Evolutionary conservation across 2,329 filamentous ascomycete genomes (phyloP).

Genomic region (Arthrinium phaeospermum): DNA sequence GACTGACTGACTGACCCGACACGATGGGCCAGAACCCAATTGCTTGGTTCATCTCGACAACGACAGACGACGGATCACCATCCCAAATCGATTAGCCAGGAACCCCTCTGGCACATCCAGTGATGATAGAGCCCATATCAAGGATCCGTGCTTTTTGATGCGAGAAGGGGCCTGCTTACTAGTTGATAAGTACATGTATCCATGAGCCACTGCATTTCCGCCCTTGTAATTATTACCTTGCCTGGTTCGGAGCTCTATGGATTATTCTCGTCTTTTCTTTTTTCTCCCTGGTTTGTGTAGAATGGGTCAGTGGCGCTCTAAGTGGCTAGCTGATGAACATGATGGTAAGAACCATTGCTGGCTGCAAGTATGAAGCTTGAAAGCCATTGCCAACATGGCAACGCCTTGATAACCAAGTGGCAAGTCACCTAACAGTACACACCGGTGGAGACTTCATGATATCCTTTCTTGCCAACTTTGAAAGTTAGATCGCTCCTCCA

Average conservation of each 20-base stretch:
- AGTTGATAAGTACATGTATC: not conserved
- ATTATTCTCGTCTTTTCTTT: not conserved
- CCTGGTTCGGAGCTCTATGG: not conserved
- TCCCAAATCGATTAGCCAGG: not conserved
- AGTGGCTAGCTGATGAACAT: not conserved
- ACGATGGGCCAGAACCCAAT: not conserved
- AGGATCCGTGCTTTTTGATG: not conserved
- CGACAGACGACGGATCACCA: not conserved
- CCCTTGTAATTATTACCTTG: not conserved
- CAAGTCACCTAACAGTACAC: conserved; percentile 42
- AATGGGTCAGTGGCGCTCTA: not conserved
- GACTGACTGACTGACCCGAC: not conserved
- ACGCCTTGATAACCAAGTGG: not conserved
- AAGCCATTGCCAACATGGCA: not conserved
- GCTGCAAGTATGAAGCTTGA: not conserved
- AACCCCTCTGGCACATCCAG: not conserved
- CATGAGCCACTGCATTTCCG: not conserved
- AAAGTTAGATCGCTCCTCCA: conserved; percentile 47
- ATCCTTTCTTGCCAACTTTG: conserved; percentile 50
- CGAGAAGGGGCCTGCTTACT: not conserved
- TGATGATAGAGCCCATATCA: not conserved
- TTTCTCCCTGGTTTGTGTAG: not conserved
- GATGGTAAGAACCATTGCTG: not conserved
- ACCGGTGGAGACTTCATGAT: conserved; percentile 49
- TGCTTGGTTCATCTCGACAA: not conserved